These are phyloP conservation scores for Debaryomycetaceae sp. DNA, from an alignment of 1,139 yeast genomes.

Conservation along the genomic window DNA sequence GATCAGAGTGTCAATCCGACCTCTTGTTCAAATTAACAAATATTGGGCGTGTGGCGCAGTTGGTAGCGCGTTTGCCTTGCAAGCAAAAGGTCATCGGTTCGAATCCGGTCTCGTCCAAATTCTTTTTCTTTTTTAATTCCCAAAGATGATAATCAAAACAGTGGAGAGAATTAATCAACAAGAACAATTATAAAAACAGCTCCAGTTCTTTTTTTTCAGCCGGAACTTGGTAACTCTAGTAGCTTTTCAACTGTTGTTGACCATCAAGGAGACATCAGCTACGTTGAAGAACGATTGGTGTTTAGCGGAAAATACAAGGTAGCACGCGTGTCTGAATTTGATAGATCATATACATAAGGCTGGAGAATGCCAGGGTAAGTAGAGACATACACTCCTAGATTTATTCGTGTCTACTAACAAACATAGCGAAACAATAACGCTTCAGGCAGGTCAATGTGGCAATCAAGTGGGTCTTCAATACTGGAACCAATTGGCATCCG, in stretches of 20 bases:
- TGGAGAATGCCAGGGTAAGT: constrained; percentile 29
- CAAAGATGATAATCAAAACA: not conserved
- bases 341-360: not conserved
- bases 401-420: constrained; percentile 24
- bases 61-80: constrained; percentile 72
- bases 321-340: too few species aligned
- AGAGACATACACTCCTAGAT: not conserved
- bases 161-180: not conserved
- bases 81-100: constrained; percentile 66
- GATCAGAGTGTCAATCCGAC: too few species aligned
- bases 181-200: too few species aligned
- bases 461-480: constrained; percentile 92
- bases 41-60: constrained; percentile 65
- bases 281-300: too few species aligned
- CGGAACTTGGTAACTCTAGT: too few species aligned
- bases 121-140: constrained; percentile 14
- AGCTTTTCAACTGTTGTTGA: too few species aligned
- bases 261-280: too few species aligned
- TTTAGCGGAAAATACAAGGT: too few species aligned
- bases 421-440: constrained; percentile 37
- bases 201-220: too few species aligned
- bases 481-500: constrained; percentile 86
- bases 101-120: constrained; percentile 61
- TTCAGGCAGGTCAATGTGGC: constrained; percentile 84
- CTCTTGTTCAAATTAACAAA: too few species aligned